Evolutionary conservation across 306 rosid species (phyloP), one percentile per base, ranked within the genome.

Genomic region (Spatholobus suberectus): DNA sequence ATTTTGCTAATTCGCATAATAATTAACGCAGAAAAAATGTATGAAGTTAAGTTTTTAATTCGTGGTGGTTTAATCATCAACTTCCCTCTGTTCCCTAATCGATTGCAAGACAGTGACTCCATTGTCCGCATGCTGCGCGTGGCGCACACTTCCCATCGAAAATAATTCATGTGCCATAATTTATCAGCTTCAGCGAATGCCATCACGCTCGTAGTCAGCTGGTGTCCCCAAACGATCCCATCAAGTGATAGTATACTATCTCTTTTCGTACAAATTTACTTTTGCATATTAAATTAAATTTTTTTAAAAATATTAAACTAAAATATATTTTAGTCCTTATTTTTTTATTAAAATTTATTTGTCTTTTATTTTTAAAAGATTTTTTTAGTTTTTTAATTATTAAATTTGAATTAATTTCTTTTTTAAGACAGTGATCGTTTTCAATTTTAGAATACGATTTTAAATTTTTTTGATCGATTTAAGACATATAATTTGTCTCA

Each of bases 41-140:
- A 49, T 29, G 29, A 18, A 73, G 0, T n/a, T 23, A 3, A 35
- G 3, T 73, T 37, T 75, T 37, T 38, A 54, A 63, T 41, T 40
- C 13, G 44, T 32, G 21, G 58, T 55, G 82, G 81, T 71, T 76
- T 20, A 70, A 67, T 49, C 26, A 69, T 73, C 37, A 75, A 72
- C 81, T 17, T 70, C 83, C 29, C 6, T 20, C 20, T 38, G 54
- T 82, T 41, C 82, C 70, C 63, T 12, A 6, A 65, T 84, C 76
- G 37, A 63, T 72, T 51, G 63, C 80, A 40, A 5, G 70, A 51
- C 4, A 67, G 58, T 35, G 62, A 51, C 21, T 75, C 54, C 35
- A 57, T 26, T 49, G 87, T 51, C 63, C 59, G 57, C 17, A 8
- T 75, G 17, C n/a, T 4, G 35, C 29, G 54, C 89, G 83, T 59